These are phyloP conservation scores for Candida maris DNA, from an alignment of 805 yeast genomes.

Conservation along the genomic window DNA sequence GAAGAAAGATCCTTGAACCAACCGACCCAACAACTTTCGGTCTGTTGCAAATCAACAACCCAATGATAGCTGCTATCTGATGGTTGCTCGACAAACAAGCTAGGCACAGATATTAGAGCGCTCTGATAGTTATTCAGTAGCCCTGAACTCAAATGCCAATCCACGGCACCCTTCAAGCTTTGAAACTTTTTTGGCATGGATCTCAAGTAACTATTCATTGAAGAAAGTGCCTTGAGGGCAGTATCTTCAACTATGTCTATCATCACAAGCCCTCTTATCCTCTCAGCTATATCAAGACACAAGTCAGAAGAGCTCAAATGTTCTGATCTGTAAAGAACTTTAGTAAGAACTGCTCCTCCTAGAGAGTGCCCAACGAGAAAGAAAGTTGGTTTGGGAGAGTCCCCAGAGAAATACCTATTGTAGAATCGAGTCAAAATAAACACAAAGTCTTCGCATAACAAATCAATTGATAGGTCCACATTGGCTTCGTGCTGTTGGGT, in stretches of 20 bases:
- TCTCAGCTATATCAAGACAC: conserved; percentile 12
- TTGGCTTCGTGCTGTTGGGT: neutral
- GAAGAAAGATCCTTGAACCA: conserved; percentile 79
- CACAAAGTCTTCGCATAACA: conserved; percentile 56
- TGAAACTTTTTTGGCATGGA: conserved; percentile 62
- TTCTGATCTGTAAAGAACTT: conserved; percentile 33
- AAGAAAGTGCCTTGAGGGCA: conserved; percentile 63
- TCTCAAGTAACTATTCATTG: conserved; percentile 64
- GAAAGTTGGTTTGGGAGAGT: conserved; percentile 33
- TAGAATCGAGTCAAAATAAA: conserved; percentile 43
- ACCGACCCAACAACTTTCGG: conserved; percentile 68
- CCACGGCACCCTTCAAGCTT: conserved; percentile 56
- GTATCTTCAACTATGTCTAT: conserved; percentile 94
- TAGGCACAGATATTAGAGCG: conserved; percentile 78
- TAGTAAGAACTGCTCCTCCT: conserved; percentile 83
- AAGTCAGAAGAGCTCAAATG: conserved; percentile 3
- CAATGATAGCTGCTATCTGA: conserved; percentile 37
- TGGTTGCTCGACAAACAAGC: conserved; percentile 39
- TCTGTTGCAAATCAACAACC: conserved; percentile 59
- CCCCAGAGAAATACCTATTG: conserved; percentile 11
- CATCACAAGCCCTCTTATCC: conserved; percentile 66
- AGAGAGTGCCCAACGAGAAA: conserved; percentile 84
- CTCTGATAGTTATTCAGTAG: conserved; percentile 54
- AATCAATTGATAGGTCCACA: conserved; percentile 40
- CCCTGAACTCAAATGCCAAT: conserved; percentile 70